These are phyloP conservation scores for Claviceps sp. DNA, from an alignment of 2,329 filamentous ascomycete genomes.

Conservation along the genomic window DNA sequence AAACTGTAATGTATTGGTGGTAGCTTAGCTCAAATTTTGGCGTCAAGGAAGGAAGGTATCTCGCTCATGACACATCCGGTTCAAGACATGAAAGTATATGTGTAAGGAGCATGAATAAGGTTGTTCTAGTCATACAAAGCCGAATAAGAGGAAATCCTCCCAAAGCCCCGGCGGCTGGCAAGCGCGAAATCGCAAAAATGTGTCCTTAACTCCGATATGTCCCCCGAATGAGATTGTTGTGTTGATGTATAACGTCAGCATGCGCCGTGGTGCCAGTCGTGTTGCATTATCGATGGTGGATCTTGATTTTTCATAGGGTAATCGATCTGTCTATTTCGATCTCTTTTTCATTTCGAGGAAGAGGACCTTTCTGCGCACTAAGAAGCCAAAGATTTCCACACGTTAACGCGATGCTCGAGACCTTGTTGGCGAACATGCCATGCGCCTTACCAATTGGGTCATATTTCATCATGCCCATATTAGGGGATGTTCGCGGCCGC, in stretches of 20 bases:
- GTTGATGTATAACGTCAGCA: constrained; percentile 13
- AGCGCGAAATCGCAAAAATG: constrained; percentile 1
- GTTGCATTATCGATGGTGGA: background rate
- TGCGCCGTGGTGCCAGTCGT: background rate
- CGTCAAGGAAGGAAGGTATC: background rate
- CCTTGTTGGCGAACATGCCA: background rate
- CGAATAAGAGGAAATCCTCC: background rate
- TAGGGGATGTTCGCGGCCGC: constrained; percentile 65
- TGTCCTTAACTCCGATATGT: constrained; percentile 17
- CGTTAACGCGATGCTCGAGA: background rate
- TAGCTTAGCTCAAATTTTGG: constrained; percentile 3
- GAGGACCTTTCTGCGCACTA: constrained; percentile 91
- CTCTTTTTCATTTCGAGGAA: constrained; percentile 89
- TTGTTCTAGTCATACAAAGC: constrained; percentile 1
- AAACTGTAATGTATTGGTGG: background rate
- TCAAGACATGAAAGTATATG: background rate
- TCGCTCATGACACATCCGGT: background rate
- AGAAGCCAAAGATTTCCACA: background rate
- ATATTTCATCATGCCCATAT: constrained; percentile 97
- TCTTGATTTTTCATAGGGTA: background rate
- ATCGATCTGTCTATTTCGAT: constrained; percentile 32
- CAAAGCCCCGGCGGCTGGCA: background rate
- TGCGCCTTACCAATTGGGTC: constrained; percentile 71
- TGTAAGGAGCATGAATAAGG: background rate
- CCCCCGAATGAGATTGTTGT: constrained; percentile 9